Conservation (phyloP, 2,329 filamentous ascomycete species). For the Lizonia empirigonia region DNA sequence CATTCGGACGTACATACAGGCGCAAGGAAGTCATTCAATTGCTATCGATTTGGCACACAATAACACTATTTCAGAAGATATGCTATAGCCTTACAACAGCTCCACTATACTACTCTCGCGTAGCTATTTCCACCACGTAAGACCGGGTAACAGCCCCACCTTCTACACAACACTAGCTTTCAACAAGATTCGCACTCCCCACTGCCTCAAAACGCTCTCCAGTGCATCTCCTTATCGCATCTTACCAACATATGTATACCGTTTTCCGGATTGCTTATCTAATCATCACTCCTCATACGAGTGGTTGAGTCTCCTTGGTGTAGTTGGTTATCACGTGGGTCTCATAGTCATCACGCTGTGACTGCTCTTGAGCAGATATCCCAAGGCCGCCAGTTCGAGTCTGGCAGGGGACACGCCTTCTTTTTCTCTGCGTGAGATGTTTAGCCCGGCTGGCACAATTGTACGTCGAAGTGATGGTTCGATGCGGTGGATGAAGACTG, state of each 20-base stretch:
- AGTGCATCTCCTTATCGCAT: neutral
- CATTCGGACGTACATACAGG: too few species aligned
- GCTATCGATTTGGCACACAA: too few species aligned
- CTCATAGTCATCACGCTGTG: slow-evolving; percentile 39
- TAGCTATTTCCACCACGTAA: too few species aligned
- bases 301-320: slow-evolving; percentile 38
- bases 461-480: too few species aligned
- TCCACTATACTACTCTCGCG: too few species aligned
- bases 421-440: slow-evolving; percentile 19
- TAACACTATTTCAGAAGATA: too few species aligned
- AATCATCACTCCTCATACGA: slow-evolving; percentile 8
- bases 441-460: slow-evolving; percentile 30
- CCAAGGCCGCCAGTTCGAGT: slow-evolving; percentile 47
- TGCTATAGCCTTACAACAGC: too few species aligned
- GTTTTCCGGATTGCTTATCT: neutral
- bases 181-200: neutral
- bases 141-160: too few species aligned
- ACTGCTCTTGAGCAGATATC: slow-evolving; percentile 39
- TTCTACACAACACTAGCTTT: neutral
- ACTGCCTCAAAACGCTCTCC: neutral
- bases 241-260: neutral
- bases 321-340: slow-evolving; percentile 48
- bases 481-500: too few species aligned
- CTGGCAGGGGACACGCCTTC: slow-evolving; percentile 33
- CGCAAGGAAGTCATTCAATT: too few species aligned